Base-by-base conservation (phyloP, 2,329 filamentous ascomycete species). In the Monascus ruber region DNA sequence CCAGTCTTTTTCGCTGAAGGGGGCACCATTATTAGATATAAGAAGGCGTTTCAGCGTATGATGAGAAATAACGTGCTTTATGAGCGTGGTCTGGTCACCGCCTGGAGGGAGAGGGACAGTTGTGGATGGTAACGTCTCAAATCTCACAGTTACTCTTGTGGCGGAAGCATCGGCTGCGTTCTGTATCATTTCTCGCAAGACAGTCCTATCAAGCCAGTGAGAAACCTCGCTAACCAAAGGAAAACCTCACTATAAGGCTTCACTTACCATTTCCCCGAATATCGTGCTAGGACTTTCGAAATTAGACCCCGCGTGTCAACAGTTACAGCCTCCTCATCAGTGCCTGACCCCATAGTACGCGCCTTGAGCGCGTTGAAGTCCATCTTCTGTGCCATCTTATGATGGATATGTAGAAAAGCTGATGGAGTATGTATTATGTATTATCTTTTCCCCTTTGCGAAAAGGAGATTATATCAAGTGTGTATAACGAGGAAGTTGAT, bases 151-250 rank as follows among this genome's bases (percentile, higher is more conserved):
- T 50, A 96, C 89, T 40, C 79, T 88, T 10, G 81, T 84, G 35
- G 91, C 91, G 56, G 88, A 85, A 24, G 91, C 91, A 68, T 98
- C 91, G 47, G 91, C 89, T n/a, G 91, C 91, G 59, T 98, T 98
- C 58, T 98, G 91, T 34, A 98, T 87, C 44, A 98, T 79, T 61
- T 98, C 91, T 70, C 91, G 79, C 11, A 98, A 68, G 8, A 77
- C 79, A 8, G 76, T 79, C 61, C 62, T 65, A 31, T 45, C 26
- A 10, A 31, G 8, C n/a, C 9, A 10, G 24, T 53, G 35, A 55
- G 45, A 31, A 41, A 45, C n/a, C 38, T 24, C 6, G 9, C n/a
- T 26, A 11, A 39, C 35, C n/a, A 8, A 26, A 6, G 11, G 28
- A 11, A 25, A 17, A 17, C 17, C 17, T 9, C 6, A 31, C 34